Evolutionary conservation across 352 stramenopile species (phyloP).

Genomic region (Phytophthora pisi): DNA sequence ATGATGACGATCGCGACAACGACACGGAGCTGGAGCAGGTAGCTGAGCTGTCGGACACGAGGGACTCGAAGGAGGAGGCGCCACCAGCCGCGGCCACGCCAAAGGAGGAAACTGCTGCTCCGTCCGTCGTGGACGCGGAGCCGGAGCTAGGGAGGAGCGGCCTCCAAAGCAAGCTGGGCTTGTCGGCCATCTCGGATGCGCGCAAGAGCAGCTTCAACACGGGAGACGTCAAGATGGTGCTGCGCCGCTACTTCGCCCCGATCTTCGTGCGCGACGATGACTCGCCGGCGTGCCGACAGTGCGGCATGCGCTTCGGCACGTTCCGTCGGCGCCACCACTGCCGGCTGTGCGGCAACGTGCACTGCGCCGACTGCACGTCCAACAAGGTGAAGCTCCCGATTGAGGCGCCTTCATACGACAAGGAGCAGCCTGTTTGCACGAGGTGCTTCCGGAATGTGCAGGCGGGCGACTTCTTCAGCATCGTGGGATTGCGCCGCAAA

Average conservation of each 20-base stretch:
- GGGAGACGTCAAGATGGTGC: slow-evolving; percentile 41
- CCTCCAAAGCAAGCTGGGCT: slow-evolving; percentile 14
- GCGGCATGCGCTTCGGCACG: slow-evolving; percentile 72
- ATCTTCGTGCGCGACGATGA: slow-evolving; percentile 60
- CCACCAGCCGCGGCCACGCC: neutral
- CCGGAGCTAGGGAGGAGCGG: slow-evolving; percentile 27
- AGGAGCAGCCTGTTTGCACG: slow-evolving; percentile 76
- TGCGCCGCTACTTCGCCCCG: slow-evolving; percentile 66
- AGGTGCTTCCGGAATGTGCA: slow-evolving; percentile 79
- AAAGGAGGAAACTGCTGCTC: slow-evolving; percentile 2
- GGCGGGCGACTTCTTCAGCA: slow-evolving; percentile 73
- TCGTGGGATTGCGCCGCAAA: slow-evolving; percentile 68
- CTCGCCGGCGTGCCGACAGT: slow-evolving; percentile 60
- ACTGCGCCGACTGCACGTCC: slow-evolving; percentile 76
- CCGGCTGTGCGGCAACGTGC: slow-evolving; percentile 73
- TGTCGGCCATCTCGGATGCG: slow-evolving; percentile 12
- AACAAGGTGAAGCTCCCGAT: slow-evolving; percentile 75
- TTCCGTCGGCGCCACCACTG: slow-evolving; percentile 82
- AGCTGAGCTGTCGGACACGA: neutral
- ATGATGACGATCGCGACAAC: neutral
- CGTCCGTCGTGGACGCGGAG: slow-evolving; percentile 7
- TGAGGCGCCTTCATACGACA: slow-evolving; percentile 58
- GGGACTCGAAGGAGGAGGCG: slow-evolving; percentile 18
- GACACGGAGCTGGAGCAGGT: slow-evolving; percentile 22
- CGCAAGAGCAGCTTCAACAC: slow-evolving; percentile 33